phyloP scores from a whole-genome alignment of 352 stramenopile species.

The Bremia lactucae region DNA sequence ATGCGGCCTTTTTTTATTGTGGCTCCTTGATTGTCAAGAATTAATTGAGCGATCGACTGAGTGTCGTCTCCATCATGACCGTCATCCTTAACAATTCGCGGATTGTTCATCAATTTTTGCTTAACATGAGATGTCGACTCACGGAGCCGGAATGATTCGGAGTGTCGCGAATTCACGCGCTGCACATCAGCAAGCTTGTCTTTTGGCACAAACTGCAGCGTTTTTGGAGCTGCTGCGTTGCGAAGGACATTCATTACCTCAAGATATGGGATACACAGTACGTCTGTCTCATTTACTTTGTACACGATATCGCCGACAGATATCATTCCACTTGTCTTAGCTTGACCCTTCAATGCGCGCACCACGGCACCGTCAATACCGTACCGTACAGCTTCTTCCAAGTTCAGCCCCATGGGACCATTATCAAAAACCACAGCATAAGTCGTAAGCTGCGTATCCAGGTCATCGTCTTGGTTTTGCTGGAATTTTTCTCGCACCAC shows the following conservation, averaged over 20 bases:
- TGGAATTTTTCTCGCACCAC: conserved; percentile 47
- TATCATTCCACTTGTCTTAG: conserved; percentile 76
- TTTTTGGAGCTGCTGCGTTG: conserved; percentile 55
- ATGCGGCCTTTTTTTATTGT: conserved; percentile 85
- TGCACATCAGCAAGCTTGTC: conserved; percentile 79
- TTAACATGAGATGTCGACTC: conserved; percentile 51
- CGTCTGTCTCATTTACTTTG: conserved; percentile 77
- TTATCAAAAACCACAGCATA: conserved; percentile 83
- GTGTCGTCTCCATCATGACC: conserved; percentile 59
- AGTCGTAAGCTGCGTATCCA: conserved; percentile 67
- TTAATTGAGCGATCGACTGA: conserved; percentile 75
- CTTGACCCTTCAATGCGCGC: conserved; percentile 71
- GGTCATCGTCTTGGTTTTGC: conserved; percentile 42
- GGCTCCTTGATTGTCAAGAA: conserved; percentile 74
- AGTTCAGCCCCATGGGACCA: conserved; percentile 69
- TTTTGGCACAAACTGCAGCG: conserved; percentile 77
- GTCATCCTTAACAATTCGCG: conserved; percentile 63
- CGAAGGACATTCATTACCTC: conserved; percentile 80
- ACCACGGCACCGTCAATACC: conserved; percentile 76
- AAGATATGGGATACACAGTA: conserved; percentile 75
- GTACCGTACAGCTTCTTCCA: conserved; percentile 78
- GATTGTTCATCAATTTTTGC: conserved; percentile 61
- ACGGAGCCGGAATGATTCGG: conserved; percentile 57
- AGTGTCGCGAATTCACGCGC: conserved; percentile 72
- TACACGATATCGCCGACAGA: conserved; percentile 79